phyloP scores from a whole-genome alignment of 306 rosid species.

The Luffa acutangula region DNA sequence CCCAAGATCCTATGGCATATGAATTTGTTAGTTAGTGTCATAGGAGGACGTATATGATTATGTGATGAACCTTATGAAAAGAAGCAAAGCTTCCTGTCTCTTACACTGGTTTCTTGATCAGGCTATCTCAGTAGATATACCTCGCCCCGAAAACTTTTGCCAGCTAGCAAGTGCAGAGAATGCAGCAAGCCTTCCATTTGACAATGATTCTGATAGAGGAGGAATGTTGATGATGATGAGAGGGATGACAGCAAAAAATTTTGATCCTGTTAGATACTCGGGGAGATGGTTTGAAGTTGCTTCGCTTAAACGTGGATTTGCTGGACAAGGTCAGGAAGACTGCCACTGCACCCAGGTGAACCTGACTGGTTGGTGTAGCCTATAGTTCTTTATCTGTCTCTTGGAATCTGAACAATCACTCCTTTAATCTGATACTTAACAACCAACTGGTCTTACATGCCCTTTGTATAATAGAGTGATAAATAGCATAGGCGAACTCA shows the following conservation, averaged over 20 bases:
- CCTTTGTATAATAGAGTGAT: not conserved
- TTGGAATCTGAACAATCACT: not conserved
- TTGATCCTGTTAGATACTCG: constrained; percentile 70
- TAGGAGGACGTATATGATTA: not conserved
- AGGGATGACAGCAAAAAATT: constrained; percentile 80
- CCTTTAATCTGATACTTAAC: not conserved
- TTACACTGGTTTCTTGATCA: constrained; percentile 23
- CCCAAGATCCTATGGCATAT: not conserved
- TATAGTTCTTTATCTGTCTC: not conserved
- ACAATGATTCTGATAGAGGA: constrained; percentile 30
- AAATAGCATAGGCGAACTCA: not conserved
- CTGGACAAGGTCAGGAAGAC: constrained; percentile 96
- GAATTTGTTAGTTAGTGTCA: not conserved
- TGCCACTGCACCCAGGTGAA: constrained; percentile 98
- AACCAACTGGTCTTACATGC: not conserved
- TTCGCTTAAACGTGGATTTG: constrained; percentile 95
- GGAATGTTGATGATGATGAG: constrained; percentile 79
- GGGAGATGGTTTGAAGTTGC: constrained; percentile 99
- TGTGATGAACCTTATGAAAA: not conserved
- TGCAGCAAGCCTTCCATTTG: constrained; percentile 34
- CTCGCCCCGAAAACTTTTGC: constrained; percentile 30
- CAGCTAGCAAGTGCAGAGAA: constrained; percentile 52
- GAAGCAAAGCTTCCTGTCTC: not conserved
- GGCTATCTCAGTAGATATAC: constrained; percentile 53
- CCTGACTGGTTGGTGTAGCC: not conserved